Conservation (phyloP, 179 eudicot species). For the Monotropa hypopitys region DNA sequence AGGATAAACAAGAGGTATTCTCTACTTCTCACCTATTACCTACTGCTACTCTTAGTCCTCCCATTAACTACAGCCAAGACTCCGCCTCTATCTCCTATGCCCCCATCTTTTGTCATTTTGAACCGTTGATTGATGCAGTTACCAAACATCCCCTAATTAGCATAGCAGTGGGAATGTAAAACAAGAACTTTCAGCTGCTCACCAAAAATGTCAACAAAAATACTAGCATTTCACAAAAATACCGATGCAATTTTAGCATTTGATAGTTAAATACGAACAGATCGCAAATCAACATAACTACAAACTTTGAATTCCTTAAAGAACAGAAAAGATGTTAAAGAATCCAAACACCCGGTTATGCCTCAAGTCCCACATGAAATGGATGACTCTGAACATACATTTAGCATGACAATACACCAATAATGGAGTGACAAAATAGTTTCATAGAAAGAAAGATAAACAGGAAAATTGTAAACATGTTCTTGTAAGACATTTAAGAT, state of each 20-base stretch:
- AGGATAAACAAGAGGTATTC: neutral
- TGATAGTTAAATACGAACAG: neutral
- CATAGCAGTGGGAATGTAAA: neutral
- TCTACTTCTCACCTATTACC: too few species aligned
- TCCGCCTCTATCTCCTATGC: too few species aligned
- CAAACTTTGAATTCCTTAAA: neutral
- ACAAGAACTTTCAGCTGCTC: neutral
- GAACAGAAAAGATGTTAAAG: neutral
- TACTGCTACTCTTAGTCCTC: too few species aligned
- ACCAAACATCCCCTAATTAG: too few species aligned
- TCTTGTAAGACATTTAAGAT: neutral
- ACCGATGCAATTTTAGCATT: neutral
- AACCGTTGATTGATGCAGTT: too few species aligned
- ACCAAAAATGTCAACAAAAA: neutral
- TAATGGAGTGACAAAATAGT: neutral
- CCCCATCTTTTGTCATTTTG: too few species aligned
- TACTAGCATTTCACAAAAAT: neutral
- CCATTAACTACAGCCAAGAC: too few species aligned
- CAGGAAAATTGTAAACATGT: neutral
- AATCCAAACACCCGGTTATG: neutral
- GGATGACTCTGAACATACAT: neutral
- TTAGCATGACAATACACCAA: neutral
- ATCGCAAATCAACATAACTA: neutral
- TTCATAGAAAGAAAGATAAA: neutral
- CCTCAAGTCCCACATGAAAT: neutral